phyloP scores from a whole-genome alignment of 116 monocot genomes.

The Iris pallida region DNA sequence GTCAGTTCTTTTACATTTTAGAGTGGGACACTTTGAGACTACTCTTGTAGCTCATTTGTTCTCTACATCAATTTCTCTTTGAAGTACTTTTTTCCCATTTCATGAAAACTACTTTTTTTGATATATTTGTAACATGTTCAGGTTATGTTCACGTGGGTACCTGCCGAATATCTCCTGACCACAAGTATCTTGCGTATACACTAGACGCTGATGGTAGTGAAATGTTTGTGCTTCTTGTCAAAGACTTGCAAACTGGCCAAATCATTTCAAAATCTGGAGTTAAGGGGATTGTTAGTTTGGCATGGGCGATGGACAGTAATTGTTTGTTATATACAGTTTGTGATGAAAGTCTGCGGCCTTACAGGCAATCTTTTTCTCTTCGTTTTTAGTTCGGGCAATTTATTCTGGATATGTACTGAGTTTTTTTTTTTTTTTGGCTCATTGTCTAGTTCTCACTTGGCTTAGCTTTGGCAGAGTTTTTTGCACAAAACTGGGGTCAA shows the following conservation, averaged over 20 bases:
- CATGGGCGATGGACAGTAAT: constrained; percentile 66
- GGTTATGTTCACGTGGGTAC: constrained; percentile 95
- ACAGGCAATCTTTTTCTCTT: constrained; percentile 38
- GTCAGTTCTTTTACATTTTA: not conserved
- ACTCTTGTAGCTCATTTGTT: not conserved
- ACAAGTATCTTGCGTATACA: constrained; percentile 90
- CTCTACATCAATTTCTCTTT: not conserved
- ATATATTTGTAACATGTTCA: constrained; percentile 21
- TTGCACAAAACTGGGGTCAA: constrained; percentile 48
- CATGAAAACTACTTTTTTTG: not conserved
- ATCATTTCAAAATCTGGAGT: constrained; percentile 33
- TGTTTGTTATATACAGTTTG: constrained; percentile 72
- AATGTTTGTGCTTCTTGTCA: constrained; percentile 66
- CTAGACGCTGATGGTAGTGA: constrained; percentile 76
- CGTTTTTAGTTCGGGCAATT: not conserved
- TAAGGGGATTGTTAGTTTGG: constrained; percentile 73
- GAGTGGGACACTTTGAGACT: not conserved
- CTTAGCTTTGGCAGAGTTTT: constrained; percentile 51
- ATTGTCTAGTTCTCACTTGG: constrained; percentile 1
- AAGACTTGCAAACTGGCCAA: constrained; percentile 57
- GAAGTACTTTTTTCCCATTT: constrained; percentile 1
- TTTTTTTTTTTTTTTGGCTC: not conserved
- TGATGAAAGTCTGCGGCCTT: constrained; percentile 83
- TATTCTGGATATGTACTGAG: not conserved
- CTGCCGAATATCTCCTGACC: constrained; percentile 85